Evolutionary conservation across 192 early-diverging fungal species (phyloP).

Genomic region (Spinellus fusiger): DNA sequence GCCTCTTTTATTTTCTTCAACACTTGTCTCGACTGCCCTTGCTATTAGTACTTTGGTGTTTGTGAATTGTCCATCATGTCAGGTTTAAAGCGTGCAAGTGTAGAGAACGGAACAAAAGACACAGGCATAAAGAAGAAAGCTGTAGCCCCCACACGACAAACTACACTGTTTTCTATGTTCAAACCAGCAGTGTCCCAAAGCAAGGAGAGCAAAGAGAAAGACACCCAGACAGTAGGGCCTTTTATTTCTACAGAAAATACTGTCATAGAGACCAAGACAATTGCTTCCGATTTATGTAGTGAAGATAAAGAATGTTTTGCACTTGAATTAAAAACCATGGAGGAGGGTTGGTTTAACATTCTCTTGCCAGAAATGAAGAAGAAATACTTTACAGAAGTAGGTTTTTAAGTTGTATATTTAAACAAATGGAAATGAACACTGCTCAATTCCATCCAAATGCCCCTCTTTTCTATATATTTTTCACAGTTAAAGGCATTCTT

Average conservation of each 20-base stretch:
- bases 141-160: neutral
- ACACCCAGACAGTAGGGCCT: no score
- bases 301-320: constrained; percentile 19
- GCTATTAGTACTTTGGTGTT: neutral
- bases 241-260: no score
- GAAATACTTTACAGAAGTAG: constrained; percentile 53
- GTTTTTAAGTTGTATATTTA: neutral
- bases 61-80: neutral
- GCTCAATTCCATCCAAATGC: neutral
- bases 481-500: constrained; percentile 67
- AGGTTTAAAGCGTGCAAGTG: neutral
- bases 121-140: neutral
- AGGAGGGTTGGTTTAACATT: constrained; percentile 63
- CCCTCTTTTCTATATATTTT: neutral
- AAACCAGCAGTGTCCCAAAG: neutral
- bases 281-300: neutral
- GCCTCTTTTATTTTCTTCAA: neutral
- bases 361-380: constrained; percentile 56
- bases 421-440: neutral
- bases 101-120: neutral
- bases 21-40: neutral
- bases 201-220: neutral
- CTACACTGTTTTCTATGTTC: constrained; percentile 18
- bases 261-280: neutral
- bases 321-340: constrained; percentile 67